Evolutionary conservation across 306 rosid genomes (phyloP), one percentile per base, ranked within the genome.

Genomic region (Spatholobus suberectus): DNA sequence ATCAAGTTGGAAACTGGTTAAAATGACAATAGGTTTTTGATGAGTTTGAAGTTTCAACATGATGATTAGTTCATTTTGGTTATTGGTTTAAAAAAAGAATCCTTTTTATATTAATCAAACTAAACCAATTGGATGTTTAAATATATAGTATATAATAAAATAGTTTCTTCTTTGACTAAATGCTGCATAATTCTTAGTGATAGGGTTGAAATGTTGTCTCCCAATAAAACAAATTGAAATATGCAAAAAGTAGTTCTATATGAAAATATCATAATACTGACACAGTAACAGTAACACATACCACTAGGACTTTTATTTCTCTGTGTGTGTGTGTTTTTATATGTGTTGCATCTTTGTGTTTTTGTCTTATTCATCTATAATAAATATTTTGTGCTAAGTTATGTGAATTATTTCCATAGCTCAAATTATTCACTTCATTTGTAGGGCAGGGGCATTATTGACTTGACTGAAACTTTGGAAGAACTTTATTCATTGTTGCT

Each of bases 401-500:
- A 66, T 70, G 13, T 62, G 38, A 51, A 49, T 51, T 47, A 49
- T 79, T 83, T 85, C 79, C 47, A 83, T 76, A 44, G 54, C 88
- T 84, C 69, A 86, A 80, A 76, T 85, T 71, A 20, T 79, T 77
- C 27, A 37, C 84, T 79, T 85, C 55, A 58, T 79, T 77, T 89
- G 86, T 88, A 95, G 99, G 98, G 98, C 83, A 93, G 90, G 88
- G 94, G 91, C 85, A 61, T 87, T 77, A 82, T 85, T 73, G 93
- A 93, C 89, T 88, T 87, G 84, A 93, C 97, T 77, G 96, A 92
- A 90, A 90, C 92, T 51, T 70, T 95, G 88, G 99, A 95, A 86
- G 99, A 95, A 90, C 89, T 95, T 62, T 95, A 95, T 88, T 92
- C 99, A 14, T 85, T 95, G 85, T 76, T 95, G 88, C 89, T 95